Conservation (phyloP, 768 basidiomycete genomes). For the Panellus pusillus region DNA sequence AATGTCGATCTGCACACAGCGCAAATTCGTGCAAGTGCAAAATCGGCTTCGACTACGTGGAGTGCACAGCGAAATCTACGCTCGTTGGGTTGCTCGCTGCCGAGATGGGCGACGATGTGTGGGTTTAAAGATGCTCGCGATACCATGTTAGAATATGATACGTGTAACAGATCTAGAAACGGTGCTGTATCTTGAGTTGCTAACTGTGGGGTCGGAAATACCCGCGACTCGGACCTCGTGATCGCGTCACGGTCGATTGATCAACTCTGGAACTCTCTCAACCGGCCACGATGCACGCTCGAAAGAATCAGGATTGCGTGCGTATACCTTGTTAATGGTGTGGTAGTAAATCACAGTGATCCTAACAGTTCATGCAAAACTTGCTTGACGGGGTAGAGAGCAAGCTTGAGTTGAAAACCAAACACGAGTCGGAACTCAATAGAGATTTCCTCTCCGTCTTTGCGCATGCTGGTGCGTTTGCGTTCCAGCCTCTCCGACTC, state of each 20-base stretch:
- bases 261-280: not conserved
- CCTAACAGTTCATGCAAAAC: slow-evolving; percentile 26
- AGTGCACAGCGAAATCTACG: slow-evolving; percentile 32
- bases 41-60: no score
- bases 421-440: slow-evolving; percentile 28
- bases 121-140: not conserved
- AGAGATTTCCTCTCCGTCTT: slow-evolving; percentile 30
- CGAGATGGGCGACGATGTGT: slow-evolving; percentile 1
- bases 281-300: slow-evolving; percentile 6
- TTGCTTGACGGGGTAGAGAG: slow-evolving; percentile 33
- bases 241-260: not conserved
- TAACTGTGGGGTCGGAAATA: no score
- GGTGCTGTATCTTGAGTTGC: no score
- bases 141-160: no score
- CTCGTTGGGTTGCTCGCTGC: slow-evolving; percentile 37
- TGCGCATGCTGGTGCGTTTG: slow-evolving; percentile 27
- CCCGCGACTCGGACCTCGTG: not conserved
- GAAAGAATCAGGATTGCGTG: slow-evolving; percentile 8
- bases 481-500: not conserved
- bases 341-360: not conserved
- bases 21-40: no score
- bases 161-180: no score
- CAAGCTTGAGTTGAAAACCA: slow-evolving; percentile 24
- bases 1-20: slow-evolving; percentile 48
- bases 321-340: not conserved